Base-by-base conservation (phyloP, 805 yeast species). In the Ascoidea asiatica region DNA sequence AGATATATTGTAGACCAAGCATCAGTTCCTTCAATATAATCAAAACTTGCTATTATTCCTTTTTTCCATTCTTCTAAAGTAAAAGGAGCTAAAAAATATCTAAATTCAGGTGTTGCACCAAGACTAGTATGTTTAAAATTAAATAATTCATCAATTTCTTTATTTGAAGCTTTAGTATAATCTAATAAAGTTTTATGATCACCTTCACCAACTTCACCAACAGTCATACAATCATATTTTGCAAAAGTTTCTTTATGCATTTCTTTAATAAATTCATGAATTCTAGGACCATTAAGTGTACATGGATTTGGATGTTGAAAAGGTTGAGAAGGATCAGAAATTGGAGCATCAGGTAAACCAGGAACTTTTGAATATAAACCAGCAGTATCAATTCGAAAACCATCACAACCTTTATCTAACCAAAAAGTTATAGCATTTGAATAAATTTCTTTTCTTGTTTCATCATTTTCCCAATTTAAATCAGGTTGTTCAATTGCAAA, bases 401-500 rank as follows among this genome's bases (percentile, higher is more conserved):
- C 81, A 53, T 73, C 78, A 23, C 72, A 66, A 23, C 80, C 81
- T 49, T 68, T 66, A 42, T 70, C 67, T 45, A 67, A 68, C 81
- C 81, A 76, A 57, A 65, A 75, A 37, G 60, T 60, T 49, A 73
- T 56, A 8, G 78, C 76, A 20, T 63, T 55, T 37, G 70, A 61
- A 58, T 72, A 72, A 44, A 75, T 53, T 8, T 57, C 57, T 6
- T 50, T 46, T 44, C 62, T 49, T 15, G 54, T 46, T 29, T 52
- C 57, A 44, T 53, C 53, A 53, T 67, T 73, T 51, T 75, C 80
- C 82, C 81, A 76, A 59, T 75, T 76, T 53, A 76, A 62, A 53
- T 76, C 81, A 15, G 81, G 81, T 58, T 76, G 81, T 23, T 68
- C 54, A 42, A 58, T 59, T 13, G 78, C 77, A 58, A 73, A 76